phyloP scores from a whole-genome alignment of 2,329 filamentous ascomycete genomes.

The Ophiostoma angusticollis region DNA sequence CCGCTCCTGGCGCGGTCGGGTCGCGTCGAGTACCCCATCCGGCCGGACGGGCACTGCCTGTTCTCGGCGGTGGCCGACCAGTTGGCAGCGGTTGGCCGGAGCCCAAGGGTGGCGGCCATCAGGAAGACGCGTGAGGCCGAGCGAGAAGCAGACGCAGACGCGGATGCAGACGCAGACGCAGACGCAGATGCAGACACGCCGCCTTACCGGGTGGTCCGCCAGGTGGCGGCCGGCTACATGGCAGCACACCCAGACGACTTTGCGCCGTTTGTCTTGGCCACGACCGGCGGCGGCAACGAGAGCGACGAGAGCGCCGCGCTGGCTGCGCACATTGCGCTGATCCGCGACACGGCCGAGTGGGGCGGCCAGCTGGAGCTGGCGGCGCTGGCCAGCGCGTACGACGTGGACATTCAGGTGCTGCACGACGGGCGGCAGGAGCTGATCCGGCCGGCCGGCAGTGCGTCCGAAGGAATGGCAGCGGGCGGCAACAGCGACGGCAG shows the following conservation, averaged over 20 bases:
- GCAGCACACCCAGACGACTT: conserved; percentile 64
- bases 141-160: no score
- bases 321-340: conserved; percentile 57
- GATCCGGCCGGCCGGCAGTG: conserved; percentile 51
- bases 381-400: conserved; percentile 71
- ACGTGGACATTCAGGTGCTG: conserved; percentile 69
- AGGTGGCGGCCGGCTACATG: conserved; percentile 68
- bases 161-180: conserved; percentile 9
- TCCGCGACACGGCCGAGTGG: conserved; percentile 86
- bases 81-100: conserved; percentile 41
- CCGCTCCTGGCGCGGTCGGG: conserved; percentile 48
- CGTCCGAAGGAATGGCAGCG: no score
- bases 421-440: conserved; percentile 73
- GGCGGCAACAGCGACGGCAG: conserved; percentile 19
- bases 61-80: conserved; percentile 89
- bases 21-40: conserved; percentile 65
- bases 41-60: conserved; percentile 86
- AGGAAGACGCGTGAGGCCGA: no score
- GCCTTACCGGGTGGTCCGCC: conserved; percentile 55
- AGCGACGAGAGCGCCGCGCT: conserved; percentile 31
- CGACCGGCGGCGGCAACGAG: no score
- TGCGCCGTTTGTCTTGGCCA: conserved; percentile 47
- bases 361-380: conserved; percentile 83
- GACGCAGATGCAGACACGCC: conserved; percentile 20
- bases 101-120: conserved; percentile 23